phyloP scores from a whole-genome alignment of 116 monocot species.

The Zostera marina region DNA sequence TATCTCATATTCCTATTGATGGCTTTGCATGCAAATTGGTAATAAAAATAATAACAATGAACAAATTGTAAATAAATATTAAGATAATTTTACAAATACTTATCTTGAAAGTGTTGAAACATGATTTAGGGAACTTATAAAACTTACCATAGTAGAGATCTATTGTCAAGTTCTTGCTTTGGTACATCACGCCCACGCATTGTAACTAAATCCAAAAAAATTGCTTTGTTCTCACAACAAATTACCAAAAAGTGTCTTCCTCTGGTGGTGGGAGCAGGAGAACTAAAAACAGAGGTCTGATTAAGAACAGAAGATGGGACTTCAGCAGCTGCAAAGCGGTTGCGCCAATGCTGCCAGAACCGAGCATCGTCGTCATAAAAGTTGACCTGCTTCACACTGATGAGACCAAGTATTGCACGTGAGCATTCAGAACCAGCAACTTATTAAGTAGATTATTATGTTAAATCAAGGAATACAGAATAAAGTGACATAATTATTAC shows the following conservation, averaged over 20 bases:
- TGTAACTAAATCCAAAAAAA: conserved; percentile 96
- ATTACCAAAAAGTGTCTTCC: conserved; percentile 99
- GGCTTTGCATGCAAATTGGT: neutral
- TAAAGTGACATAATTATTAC: conserved; percentile 21
- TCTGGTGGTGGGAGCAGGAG: conserved; percentile 81
- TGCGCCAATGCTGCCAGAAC: conserved; percentile 94
- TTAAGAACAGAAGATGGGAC: conserved; percentile 62
- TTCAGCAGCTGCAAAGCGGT: conserved; percentile 83
- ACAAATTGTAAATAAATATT: neutral
- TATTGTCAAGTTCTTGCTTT: conserved; percentile 96
- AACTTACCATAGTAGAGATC: conserved; percentile 81
- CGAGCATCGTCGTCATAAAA: conserved; percentile 98
- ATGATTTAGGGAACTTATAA: neutral
- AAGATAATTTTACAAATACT: neutral
- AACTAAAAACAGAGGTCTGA: conserved; percentile 56
- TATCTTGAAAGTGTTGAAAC: conserved; percentile 1
- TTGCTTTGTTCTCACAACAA: conserved; percentile 97
- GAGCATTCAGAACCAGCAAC: neutral
- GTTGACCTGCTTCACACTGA: conserved; percentile 94
- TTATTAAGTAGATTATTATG: neutral
- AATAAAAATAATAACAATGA: neutral
- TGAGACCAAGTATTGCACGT: neutral
- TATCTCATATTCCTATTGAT: neutral
- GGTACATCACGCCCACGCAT: conserved; percentile 99
- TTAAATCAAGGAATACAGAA: conserved; percentile 1